Evolutionary conservation across 306 rosid genomes (phyloP).

Genomic region (Citrullus colocynthis): DNA sequence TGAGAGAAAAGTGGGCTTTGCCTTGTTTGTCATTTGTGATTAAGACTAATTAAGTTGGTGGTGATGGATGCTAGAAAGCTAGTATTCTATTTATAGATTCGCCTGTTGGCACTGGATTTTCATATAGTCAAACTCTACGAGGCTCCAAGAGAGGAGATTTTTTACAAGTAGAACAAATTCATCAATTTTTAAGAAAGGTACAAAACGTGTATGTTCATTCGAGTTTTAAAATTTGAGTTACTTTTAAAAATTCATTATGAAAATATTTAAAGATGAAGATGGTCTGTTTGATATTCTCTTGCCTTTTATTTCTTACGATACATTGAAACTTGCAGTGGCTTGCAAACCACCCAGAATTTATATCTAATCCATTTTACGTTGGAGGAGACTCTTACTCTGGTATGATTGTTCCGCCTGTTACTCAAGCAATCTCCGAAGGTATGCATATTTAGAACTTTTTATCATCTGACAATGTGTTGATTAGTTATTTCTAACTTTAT

Average conservation of each 20-base stretch:
- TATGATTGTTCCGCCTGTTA: conserved; percentile 37
- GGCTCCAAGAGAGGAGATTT: conserved; percentile 27
- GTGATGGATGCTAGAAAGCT: conserved; percentile 21
- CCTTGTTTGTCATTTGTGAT: too few relatives aligned
- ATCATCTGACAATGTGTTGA: too few relatives aligned
- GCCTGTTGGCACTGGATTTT: conserved; percentile 62
- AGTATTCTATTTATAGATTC: conserved; percentile 50
- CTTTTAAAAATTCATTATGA: too few relatives aligned
- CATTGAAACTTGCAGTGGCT: conserved; percentile 40
- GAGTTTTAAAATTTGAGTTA: too few relatives aligned
- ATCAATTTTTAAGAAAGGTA: conserved; percentile 48
- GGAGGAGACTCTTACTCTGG: conserved; percentile 76
- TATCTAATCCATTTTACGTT: conserved; percentile 30
- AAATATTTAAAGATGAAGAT: too few relatives aligned
- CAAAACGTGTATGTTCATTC: too few relatives aligned
- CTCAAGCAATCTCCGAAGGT: conserved; percentile 45
- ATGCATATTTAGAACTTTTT: not conserved
- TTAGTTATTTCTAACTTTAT: not conserved
- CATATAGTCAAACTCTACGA: conserved; percentile 24
- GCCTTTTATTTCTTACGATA: too few relatives aligned
- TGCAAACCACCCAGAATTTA: conserved; percentile 43
- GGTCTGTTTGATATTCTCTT: too few relatives aligned
- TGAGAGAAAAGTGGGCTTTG: too few relatives aligned
- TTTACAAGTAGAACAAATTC: conserved; percentile 21
- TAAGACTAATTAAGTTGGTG: too few relatives aligned